Conservation (phyloP, 2,329 filamentous ascomycete species). For the Neurospora sp. region DNA sequence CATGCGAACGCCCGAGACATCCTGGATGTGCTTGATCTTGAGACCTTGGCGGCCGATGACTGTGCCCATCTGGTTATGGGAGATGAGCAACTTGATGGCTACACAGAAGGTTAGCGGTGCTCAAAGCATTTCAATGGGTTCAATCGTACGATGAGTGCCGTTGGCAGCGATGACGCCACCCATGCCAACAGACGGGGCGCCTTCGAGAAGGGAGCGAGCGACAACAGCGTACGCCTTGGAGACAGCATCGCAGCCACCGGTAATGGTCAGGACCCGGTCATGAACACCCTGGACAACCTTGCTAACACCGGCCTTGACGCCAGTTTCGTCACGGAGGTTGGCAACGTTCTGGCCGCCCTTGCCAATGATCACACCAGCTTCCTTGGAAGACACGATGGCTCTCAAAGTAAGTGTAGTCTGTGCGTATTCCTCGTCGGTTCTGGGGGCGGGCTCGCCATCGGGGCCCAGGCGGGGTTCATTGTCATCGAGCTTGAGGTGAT, state of each 20-base stretch:
- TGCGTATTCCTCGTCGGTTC: conserved; percentile 95
- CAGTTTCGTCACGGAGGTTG: conserved; percentile 92
- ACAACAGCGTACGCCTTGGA: conserved; percentile 90
- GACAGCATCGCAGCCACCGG: conserved; percentile 78
- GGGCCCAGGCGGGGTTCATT: conserved; percentile 50
- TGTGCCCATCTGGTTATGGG: conserved; percentile 99
- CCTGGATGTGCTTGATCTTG: conserved; percentile 99
- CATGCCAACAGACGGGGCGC: conserved; percentile 92
- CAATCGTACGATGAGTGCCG: conserved; percentile 81
- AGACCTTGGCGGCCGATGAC: conserved; percentile 94
- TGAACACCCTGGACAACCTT: conserved; percentile 98
- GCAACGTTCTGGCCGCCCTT: conserved; percentile 98
- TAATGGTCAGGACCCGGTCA: conserved; percentile 93
- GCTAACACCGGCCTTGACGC: conserved; percentile 95
- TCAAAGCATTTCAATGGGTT: neutral
- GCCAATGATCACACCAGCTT: conserved; percentile 97
- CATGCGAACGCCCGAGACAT: conserved; percentile 94
- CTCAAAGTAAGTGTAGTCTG: conserved; percentile 86
- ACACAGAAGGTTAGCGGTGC: conserved; percentile 18
- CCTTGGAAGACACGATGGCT: conserved; percentile 97
- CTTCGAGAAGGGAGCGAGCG: conserved; percentile 81
- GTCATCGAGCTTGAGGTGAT: conserved; percentile 57
- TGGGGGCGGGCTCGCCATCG: conserved; percentile 70
- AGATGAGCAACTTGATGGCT: conserved; percentile 98
- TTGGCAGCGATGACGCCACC: conserved; percentile 78